phyloP scores from a whole-genome alignment of 1,284 basidiomycete species.

The Sporisorium iseilematis-ciliati region DNA sequence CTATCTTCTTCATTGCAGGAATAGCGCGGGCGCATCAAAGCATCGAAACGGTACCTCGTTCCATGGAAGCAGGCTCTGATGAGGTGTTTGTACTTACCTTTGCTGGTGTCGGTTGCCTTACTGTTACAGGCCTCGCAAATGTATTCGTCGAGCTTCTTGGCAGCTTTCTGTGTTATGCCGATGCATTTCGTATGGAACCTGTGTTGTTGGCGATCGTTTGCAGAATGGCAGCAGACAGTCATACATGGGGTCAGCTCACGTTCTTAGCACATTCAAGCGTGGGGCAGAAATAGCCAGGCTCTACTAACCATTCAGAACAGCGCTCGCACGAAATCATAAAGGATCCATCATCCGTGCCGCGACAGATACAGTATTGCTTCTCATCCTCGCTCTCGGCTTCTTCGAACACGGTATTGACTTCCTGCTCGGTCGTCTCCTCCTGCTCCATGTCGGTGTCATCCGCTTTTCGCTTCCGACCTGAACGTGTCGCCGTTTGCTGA shows the following conservation, averaged over 20 bases:
- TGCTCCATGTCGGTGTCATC: slow-evolving; percentile 21
- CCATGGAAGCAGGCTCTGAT: neutral
- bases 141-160: slow-evolving; percentile 62
- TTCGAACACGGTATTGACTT: slow-evolving; percentile 31
- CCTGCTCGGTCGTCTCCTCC: slow-evolving; percentile 12
- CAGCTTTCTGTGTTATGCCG: slow-evolving; percentile 58
- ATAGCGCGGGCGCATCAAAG: neutral
- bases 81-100: slow-evolving; percentile 45
- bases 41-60: neutral
- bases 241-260: slow-evolving; percentile 19
- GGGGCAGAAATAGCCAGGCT: neutral
- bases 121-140: slow-evolving; percentile 53
- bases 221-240: neutral
- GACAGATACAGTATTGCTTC: slow-evolving; percentile 63
- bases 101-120: slow-evolving; percentile 10
- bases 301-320: slow-evolving; percentile 66
- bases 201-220: neutral
- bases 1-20: slow-evolving; percentile 2
- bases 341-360: slow-evolving; percentile 62
- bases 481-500: slow-evolving; percentile 13
- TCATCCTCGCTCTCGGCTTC: slow-evolving; percentile 44
- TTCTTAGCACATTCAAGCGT: neutral
- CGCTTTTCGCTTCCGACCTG: slow-evolving; percentile 30
- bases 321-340: slow-evolving; percentile 66
- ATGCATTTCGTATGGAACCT: slow-evolving; percentile 67